Evolutionary conservation across 768 basidiomycete genomes (phyloP), one percentile per base, ranked within the genome.

Genomic region (Podaxis sp.): DNA sequence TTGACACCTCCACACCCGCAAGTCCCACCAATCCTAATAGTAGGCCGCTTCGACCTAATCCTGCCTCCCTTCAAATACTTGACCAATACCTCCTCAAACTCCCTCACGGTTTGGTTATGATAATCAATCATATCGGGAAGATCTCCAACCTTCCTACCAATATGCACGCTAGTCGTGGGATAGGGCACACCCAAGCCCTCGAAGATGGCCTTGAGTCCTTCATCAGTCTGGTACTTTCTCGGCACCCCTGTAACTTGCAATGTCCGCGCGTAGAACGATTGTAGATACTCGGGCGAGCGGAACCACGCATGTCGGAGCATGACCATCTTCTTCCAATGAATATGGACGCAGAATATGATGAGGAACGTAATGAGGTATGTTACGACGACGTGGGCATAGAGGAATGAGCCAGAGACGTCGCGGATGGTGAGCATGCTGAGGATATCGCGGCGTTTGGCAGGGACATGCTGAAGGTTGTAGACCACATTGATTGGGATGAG

Each of bases 221-320:
- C 86, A 73, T 99, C 97, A 8, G 84, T 88, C 71, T 96, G 91
- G 65, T 82, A 79, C 70, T 89, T 89, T 78, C 87, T 92, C 22
- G 89, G 87, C 7, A 99, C 92, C 64, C 84, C 83, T 19, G 83
- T 85, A 65, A 96, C 83, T 73, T 93, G 87, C 58, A 99, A 83
- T 0, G 96, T 98, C 40, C 97, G 87, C 1, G 96, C 93, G 71
- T 97, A 95, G 81, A 99, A 97, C 1, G 91, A 90, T 65, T 89
- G 83, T 56, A 89, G 82, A 75, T 97, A 96, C 70, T 93, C 92
- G 7, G 92, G 89, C 2, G 91, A 93, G 65, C 90, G 87, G 80
- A 95, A 99, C 92, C 94, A 99, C 38, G 82, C 79, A 66, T 84
- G 82, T 2, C 96, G 89, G 1, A 99, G 86, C 48, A 76, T 78